Base-by-base conservation (phyloP, 2,329 filamentous ascomycete genomes). In the Macrophomina phaseolina region DNA sequence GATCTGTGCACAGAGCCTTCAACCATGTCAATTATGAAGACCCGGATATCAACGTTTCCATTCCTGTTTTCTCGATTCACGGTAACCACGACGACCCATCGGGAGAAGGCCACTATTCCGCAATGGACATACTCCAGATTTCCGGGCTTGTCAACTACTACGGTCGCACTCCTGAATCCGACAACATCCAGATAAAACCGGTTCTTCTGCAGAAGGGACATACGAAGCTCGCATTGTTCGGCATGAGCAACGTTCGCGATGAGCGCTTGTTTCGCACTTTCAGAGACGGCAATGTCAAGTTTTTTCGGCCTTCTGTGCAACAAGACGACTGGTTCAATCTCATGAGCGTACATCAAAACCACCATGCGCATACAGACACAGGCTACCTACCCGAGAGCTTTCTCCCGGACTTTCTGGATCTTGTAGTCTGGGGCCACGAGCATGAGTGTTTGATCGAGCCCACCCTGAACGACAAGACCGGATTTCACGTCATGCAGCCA, bases 21-120 rank as follows among this genome's bases (percentile, higher is more conserved):
- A 90, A 93, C 60, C 91, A 97, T 77, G 94, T 97, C 79, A 99
- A 99, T 79, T 99, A 99, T 79, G 93, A 98, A 79, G 95, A 99
- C 74, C 89, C 92, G 30, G 93, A 99, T 73, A 97, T 99, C 79
- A 99, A 99, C 74, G 89, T 99, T 68, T 92, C 94, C 1, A 97
- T 98, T 66, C 95, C 95, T 0, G 93, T 99, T 34, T 99, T 99
- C 76, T 97, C 94, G 0, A 99, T 99, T 48, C 96, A 99, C 73
- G 95, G 95, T 53, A 99, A 99, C 74, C 95, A 99, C 76, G 95
- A 99, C 75, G 95, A 99, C 76, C 95, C 95, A 0, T 96, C 94
- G n/a, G 95, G 95, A 74, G 94, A 97, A 73, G 95, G 94, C 11
- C 92, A 97, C 76, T 90, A 91, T 70, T 96, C 95, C 69, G 94